Percentiles rank a stretch among this genome's conserved stretches.
phyloP scores from a whole-genome alignment of 345 rosid genomes.

The Brassica carinata region DNA sequence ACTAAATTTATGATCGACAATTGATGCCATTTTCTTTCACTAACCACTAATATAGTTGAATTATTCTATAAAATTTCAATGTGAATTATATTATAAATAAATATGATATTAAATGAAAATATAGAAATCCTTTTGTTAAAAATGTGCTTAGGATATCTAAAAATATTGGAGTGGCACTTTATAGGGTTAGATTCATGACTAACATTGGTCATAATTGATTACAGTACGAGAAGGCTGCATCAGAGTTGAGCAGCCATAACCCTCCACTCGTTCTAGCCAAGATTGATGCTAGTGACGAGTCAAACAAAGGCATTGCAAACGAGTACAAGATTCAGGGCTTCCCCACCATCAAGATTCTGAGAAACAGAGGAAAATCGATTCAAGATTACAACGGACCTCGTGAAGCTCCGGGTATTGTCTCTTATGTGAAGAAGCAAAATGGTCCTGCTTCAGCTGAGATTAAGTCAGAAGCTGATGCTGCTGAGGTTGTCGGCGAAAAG shows the following conservation, averaged over 20 bases:
- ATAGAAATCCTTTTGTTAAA: too few species aligned
- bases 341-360: constrained; percentile 84
- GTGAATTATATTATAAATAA: too few species aligned
- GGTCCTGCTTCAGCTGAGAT: constrained; percentile 92
- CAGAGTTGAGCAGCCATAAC: constrained; percentile 62
- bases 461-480: constrained; percentile 64
- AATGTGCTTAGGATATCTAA: too few species aligned
- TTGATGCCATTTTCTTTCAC: neutral
- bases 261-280: constrained; percentile 78
- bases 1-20: neutral
- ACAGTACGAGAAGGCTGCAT: constrained; percentile 96
- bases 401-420: constrained; percentile 83
- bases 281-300: constrained; percentile 82
- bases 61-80: too few species aligned
- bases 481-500: constrained; percentile 59
- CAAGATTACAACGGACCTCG: constrained; percentile 98
- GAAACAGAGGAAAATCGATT: constrained; percentile 74
- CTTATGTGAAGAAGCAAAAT: constrained; percentile 80
- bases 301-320: constrained; percentile 60
- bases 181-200: neutral
- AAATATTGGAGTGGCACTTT: too few species aligned
- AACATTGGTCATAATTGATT: neutral
- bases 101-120: too few species aligned
- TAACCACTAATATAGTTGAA: neutral
- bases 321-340: constrained; percentile 76